Conservation (phyloP, 768 basidiomycete genomes). For the Tylopilus balloui region DNA sequence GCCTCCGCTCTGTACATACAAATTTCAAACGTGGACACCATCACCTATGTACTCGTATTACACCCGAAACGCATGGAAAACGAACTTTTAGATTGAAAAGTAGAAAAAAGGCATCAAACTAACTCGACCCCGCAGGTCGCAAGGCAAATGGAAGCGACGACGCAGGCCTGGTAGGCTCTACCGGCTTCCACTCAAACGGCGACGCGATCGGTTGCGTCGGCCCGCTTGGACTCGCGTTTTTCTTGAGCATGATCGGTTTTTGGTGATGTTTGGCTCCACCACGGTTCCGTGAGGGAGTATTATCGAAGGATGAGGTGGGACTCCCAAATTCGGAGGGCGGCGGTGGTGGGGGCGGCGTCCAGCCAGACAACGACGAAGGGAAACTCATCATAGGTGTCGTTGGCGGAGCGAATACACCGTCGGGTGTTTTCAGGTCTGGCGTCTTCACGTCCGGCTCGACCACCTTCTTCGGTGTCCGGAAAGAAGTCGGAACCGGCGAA, state of each 20-base stretch:
- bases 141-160: slow-evolving; percentile 25
- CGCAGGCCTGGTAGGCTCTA: slow-evolving; percentile 22
- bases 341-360: slow-evolving; percentile 22
- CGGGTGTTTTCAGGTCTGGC: background rate
- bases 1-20: no score
- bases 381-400: slow-evolving; percentile 22
- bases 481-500: slow-evolving; percentile 20
- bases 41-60: background rate
- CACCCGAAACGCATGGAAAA: background rate
- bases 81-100: background rate
- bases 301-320: slow-evolving; percentile 9
- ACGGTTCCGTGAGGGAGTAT: slow-evolving; percentile 23
- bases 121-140: slow-evolving; percentile 17
- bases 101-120: background rate
- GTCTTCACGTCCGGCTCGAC: slow-evolving; percentile 4
- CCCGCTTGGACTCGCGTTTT: slow-evolving; percentile 8
- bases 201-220: slow-evolving; percentile 1
- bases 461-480: slow-evolving; percentile 29
- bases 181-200: slow-evolving; percentile 22
- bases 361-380: slow-evolving; percentile 19
- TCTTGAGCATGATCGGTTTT: slow-evolving; percentile 33
- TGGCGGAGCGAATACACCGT: slow-evolving; percentile 10
- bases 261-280: slow-evolving; percentile 31
- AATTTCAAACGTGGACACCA: background rate
- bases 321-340: slow-evolving; percentile 16